These are phyloP conservation scores for Fagopyrum homotropicum DNA, from an alignment of 148 eudicot species.

Conservation along the genomic window DNA sequence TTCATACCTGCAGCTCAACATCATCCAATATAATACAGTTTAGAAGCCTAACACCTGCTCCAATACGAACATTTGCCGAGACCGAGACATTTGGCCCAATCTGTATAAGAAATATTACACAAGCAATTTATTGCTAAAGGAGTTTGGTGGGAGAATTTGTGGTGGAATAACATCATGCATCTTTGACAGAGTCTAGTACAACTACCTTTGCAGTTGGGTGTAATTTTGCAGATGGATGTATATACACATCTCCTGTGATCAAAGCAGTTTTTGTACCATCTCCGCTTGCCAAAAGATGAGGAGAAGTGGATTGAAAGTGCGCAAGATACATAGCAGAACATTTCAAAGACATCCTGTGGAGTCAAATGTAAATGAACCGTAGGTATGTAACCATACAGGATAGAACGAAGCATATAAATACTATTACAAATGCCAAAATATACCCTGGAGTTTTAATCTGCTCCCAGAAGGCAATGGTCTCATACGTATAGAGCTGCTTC, in stretches of 20 bases:
- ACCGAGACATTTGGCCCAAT: constrained; percentile 86
- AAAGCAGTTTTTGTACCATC: constrained; percentile 59
- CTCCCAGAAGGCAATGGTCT: constrained; percentile 85
- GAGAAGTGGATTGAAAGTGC: constrained; percentile 38
- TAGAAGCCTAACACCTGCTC: constrained; percentile 64
- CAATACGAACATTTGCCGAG: constrained; percentile 71
- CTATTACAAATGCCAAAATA: not conserved
- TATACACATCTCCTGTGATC: constrained; percentile 75
- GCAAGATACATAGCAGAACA: constrained; percentile 84
- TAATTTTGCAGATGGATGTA: constrained; percentile 95
- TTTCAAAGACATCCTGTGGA: constrained; percentile 76
- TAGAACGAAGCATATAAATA: not conserved
- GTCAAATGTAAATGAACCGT: constrained; percentile 11
- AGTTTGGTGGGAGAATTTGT: not conserved
- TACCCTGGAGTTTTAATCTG: constrained; percentile 96
- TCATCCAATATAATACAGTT: constrained; percentile 82
- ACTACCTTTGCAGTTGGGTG: constrained; percentile 93
- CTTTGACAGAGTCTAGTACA: not conserved
- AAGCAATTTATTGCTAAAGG: not conserved
- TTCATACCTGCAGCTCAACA: constrained; percentile 67
- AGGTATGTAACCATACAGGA: not conserved
- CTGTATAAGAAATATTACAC: constrained; percentile 27
- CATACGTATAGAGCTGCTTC: constrained; percentile 74
- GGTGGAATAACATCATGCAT: not conserved
- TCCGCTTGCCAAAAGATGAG: constrained; percentile 66